These are phyloP conservation scores for sunflower (Helianthus annuus) DNA, from an alignment of 129 eudicot genomes.

Conservation along the genomic window HanXRQr2.0-SUNRISE NC_035448.2:93752149-93752648, in stretches of 20 bases:
- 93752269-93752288: constrained; percentile 85
- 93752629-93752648: constrained; percentile 36
- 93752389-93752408: constrained; percentile 26
- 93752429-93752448: constrained; percentile 51
- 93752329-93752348: constrained; percentile 77
- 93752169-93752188: constrained; percentile 9
- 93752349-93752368: constrained; percentile 89
- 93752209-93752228: constrained; percentile 10
- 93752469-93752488: constrained; percentile 87
- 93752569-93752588: constrained; percentile 76
- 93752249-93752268: constrained; percentile 71
- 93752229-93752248: constrained; percentile 84
- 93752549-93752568: constrained; percentile 82
- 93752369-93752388: constrained; percentile 36
- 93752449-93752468: constrained; percentile 70
- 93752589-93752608: constrained; percentile 65
- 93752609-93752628: constrained; percentile 39
- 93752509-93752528: constrained; percentile 78
- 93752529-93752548: constrained; percentile 84
- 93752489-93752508: constrained; percentile 72
- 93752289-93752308: constrained; percentile 97
- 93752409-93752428: constrained; percentile 30
- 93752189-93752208: not conserved
- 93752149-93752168: not conserved
- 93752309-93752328: constrained; percentile 88